These are phyloP conservation scores for Taphrina betulina DNA, from an alignment of 1,139 yeast species.

Conservation along the genomic window DNA sequence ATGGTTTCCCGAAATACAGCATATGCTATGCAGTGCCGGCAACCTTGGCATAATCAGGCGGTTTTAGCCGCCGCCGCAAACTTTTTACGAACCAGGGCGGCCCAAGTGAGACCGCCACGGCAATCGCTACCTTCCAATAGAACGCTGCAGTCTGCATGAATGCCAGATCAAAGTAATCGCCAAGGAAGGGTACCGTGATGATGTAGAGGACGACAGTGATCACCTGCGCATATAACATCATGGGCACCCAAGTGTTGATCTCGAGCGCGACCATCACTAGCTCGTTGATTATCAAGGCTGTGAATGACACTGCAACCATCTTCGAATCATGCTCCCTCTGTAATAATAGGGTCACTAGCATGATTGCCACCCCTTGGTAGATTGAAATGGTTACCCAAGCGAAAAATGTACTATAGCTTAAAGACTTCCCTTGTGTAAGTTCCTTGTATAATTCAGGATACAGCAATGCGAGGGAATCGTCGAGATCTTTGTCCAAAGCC, in stretches of 20 bases:
- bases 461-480: constrained; percentile 79
- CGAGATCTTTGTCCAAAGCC: constrained; percentile 87
- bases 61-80: constrained; percentile 70
- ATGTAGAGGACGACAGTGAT: constrained; percentile 67
- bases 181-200: constrained; percentile 74
- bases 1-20: too few species aligned
- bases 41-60: constrained; percentile 73
- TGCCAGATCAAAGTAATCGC: constrained; percentile 75
- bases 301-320: constrained; percentile 82
- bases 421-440: constrained; percentile 78
- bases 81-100: constrained; percentile 89
- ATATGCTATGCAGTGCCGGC: constrained; percentile 29
- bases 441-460: constrained; percentile 96
- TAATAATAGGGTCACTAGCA: constrained; percentile 20
- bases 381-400: constrained; percentile 87
- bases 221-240: constrained; percentile 70
- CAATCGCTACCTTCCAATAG: constrained; percentile 66
- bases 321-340: constrained; percentile 45
- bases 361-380: constrained; percentile 63
- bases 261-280: constrained; percentile 90
- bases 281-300: constrained; percentile 79
- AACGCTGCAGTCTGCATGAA: constrained; percentile 62
- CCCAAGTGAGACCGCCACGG: constrained; percentile 67
- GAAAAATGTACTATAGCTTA: constrained; percentile 83
- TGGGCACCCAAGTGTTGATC: constrained; percentile 72